Percentiles rank a stretch among this genome's conserved stretches.
These are phyloP conservation scores for Dipodascus albidus DNA, from an alignment of 805 yeast genomes.

Conservation along the genomic window DNA sequence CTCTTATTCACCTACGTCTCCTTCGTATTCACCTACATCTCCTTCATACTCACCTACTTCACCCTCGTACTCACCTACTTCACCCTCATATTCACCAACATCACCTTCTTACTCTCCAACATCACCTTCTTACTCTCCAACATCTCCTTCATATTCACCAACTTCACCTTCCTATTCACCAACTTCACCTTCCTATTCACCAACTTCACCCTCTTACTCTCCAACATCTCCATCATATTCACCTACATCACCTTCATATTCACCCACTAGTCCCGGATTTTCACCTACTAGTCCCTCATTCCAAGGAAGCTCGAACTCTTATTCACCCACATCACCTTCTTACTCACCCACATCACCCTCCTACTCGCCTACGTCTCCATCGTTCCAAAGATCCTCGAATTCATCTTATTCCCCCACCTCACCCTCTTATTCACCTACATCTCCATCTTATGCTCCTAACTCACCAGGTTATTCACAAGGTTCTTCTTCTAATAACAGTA, in stretches of 20 bases:
- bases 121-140: slow-evolving; percentile 46
- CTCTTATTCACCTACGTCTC: slow-evolving; percentile 67
- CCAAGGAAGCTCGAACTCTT: slow-evolving; percentile 47
- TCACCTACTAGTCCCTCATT: slow-evolving; percentile 43
- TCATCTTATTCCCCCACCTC: slow-evolving; percentile 42
- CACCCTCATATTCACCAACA: slow-evolving; percentile 55
- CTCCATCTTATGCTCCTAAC: slow-evolving; percentile 50
- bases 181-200: slow-evolving; percentile 53
- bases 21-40: slow-evolving; percentile 70
- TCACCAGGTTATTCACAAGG: slow-evolving; percentile 43
- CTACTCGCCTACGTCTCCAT: slow-evolving; percentile 54
- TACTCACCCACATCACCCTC: slow-evolving; percentile 69
- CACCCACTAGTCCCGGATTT: slow-evolving; percentile 63
- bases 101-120: slow-evolving; percentile 64
- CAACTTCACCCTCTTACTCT: slow-evolving; percentile 50
- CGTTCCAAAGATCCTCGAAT: slow-evolving; percentile 24
- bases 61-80: slow-evolving; percentile 54
- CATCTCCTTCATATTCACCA: slow-evolving; percentile 49
- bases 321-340: slow-evolving; percentile 60
- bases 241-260: slow-evolving; percentile 59
- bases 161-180: slow-evolving; percentile 60
- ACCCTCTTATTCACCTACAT: slow-evolving; percentile 43
- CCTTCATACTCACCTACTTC: slow-evolving; percentile 74
- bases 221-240: slow-evolving; percentile 55
- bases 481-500: neutral